Evolutionary conservation across 768 basidiomycete species (phyloP), one percentile per base, ranked within the genome.

Genomic region (Mycena haematopus): DNA sequence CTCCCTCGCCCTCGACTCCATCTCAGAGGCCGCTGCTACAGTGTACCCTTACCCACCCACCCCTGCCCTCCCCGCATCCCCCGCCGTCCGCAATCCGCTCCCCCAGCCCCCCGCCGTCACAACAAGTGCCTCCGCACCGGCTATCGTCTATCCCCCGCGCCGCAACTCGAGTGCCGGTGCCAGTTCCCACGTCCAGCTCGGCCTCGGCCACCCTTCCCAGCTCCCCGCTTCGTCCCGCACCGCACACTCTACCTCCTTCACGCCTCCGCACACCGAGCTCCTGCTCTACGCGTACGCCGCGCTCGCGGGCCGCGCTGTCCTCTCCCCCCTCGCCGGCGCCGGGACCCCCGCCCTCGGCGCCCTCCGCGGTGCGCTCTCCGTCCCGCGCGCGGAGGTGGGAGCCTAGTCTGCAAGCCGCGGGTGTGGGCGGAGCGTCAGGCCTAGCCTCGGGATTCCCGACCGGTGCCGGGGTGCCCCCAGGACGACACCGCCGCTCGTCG

Each of bases 201-300:
- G 82, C 7, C 76, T 87, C 0, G 87, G 87, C 0, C 81, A 82
- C 19, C 71, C 71, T 46, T 76, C 68, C 40, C 40, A 27, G 65
- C 61, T 57, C 40, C 63, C 72, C 53, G 38, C 49, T 13, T 46
- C 67, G 45, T 74, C 76, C 15, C 79, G 78, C 24, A 77, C 79
- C 1, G 79, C 83, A 6, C 80, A 78, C 60, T 72, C 80, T 19
- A 75, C 80, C 3, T 73, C 79, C 17, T 83, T 85, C 69, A 75
- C 82, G 35, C 73, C 79, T 24, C 73, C 81, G 3, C 84, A 84
- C 60, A 80, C 83, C 0, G 90, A 94, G 65, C 76, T 92, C 19
- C 84, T 95, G 21, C 82, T 95, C 2, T 95, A 95, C 73, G 87
- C 93, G 0, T 95, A 95, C 67, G 92, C 88, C 0, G 91, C 95